phyloP scores from a whole-genome alignment of 106 monocot genomes.

The Cymbidium sinense region DNA sequence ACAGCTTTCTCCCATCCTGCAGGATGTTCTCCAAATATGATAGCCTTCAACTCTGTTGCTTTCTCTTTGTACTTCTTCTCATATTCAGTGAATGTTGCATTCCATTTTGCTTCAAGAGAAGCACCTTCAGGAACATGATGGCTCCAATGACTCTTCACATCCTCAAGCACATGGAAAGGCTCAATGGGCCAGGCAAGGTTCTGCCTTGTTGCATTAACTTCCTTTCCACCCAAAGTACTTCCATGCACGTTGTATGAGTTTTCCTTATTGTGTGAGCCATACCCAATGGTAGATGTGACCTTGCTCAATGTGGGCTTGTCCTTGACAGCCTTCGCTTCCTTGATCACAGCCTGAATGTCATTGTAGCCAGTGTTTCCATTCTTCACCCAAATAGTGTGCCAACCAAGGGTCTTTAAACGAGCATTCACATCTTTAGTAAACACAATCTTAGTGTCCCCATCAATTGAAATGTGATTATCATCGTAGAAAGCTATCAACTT shows the following conservation, averaged over 20 bases:
- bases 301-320: no score
- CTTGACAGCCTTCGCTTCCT: no score
- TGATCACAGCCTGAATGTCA: no score
- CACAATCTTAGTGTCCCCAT: slow-evolving; percentile 90
- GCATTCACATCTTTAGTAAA: slow-evolving; percentile 87
- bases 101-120: slow-evolving; percentile 57
- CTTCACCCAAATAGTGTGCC: no score
- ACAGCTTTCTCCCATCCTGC: slow-evolving; percentile 65
- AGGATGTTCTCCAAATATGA: slow-evolving; percentile 64
- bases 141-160: no score
- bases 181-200: slow-evolving; percentile 88
- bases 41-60: slow-evolving; percentile 44
- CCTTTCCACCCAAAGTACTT: no score
- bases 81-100: slow-evolving; percentile 62
- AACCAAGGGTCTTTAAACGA: slow-evolving; percentile 87
- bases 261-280: slow-evolving; percentile 73
- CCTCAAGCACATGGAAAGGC: no score
- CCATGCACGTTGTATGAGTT: slow-evolving; percentile 65
- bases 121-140: slow-evolving; percentile 53
- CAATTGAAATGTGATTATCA: no score
- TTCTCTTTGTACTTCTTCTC: slow-evolving; percentile 67
- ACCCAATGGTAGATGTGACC: slow-evolving; percentile 74
- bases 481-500: no score
- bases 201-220: slow-evolving; percentile 85
- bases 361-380: no score